Percentiles rank a stretch among this genome's conserved stretches.
phyloP scores from a whole-genome alignment of 2,329 filamentous ascomycete genomes.

The Rugonectria rugulosa region DNA sequence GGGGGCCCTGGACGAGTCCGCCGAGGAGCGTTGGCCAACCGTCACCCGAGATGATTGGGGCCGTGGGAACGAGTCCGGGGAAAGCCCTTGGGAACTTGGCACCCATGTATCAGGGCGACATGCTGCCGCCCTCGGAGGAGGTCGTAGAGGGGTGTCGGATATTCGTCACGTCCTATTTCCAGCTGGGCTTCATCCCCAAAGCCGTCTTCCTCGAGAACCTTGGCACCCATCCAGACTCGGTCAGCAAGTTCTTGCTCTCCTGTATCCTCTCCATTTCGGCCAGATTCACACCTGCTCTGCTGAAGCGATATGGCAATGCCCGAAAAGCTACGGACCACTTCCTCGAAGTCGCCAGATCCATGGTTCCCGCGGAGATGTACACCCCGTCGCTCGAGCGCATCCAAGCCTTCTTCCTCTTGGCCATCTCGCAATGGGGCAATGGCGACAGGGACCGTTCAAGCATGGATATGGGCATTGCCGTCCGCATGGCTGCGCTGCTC shows the following conservation, averaged over 20 bases:
- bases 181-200: conserved; percentile 44
- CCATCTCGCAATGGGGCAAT: conserved; percentile 45
- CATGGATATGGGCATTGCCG: conserved; percentile 49
- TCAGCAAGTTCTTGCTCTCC: conserved; percentile 40
- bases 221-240: conserved; percentile 21
- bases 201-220: conserved; percentile 41
- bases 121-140: conserved; percentile 35
- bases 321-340: conserved; percentile 40
- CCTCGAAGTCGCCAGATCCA: conserved; percentile 31
- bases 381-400: conserved; percentile 38
- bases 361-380: conserved; percentile 42
- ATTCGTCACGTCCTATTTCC: conserved; percentile 42
- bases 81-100: not conserved
- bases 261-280: conserved; percentile 43
- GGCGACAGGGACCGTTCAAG: conserved; percentile 41
- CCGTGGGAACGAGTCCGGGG: not conserved
- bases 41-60: not conserved
- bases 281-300: conserved; percentile 40
- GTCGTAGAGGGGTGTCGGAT: conserved; percentile 40
- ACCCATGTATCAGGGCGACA: not conserved
- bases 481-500: conserved; percentile 46
- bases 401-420: conserved; percentile 43
- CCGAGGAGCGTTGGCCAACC: not conserved
- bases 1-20: conserved; percentile 4
- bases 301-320: conserved; percentile 32